Percentiles rank a stretch among this genome's conserved stretches.
These are phyloP conservation scores for Globisporangium solare DNA, from an alignment of 352 stramenopile species.

Conservation along the genomic window DNA sequence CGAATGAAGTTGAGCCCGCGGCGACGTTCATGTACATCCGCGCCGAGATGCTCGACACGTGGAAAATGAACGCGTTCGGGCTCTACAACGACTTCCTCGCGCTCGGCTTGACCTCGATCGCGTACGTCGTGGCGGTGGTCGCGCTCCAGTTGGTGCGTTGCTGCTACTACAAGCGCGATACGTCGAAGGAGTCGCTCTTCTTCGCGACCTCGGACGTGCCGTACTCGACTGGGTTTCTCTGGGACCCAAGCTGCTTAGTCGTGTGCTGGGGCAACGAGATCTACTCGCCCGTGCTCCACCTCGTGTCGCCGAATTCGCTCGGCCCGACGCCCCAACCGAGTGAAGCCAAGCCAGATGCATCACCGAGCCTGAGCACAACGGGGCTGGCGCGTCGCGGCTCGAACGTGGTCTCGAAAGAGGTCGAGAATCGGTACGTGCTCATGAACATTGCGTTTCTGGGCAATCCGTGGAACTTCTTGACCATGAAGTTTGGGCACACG, in stretches of 20 bases:
- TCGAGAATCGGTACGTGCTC: slow-evolving; percentile 34
- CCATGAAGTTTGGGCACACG: slow-evolving; percentile 42
- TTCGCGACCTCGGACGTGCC: slow-evolving; percentile 39
- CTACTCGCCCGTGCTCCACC: slow-evolving; percentile 23
- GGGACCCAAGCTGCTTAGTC: slow-evolving; percentile 48
- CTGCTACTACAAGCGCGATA: slow-evolving; percentile 15
- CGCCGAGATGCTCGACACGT: slow-evolving; percentile 44
- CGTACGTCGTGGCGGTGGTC: slow-evolving; percentile 30
- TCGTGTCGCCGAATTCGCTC: slow-evolving; percentile 12
- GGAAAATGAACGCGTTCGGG: slow-evolving; percentile 56
- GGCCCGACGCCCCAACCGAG: background rate
- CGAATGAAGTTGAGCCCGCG: slow-evolving; percentile 45
- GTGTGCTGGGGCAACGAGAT: slow-evolving; percentile 52
- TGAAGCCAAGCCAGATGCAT: background rate
- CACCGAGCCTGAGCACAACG: background rate
- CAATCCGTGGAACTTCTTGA: slow-evolving; percentile 47
- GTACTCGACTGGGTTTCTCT: slow-evolving; percentile 40
- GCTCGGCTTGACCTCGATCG: slow-evolving; percentile 32
- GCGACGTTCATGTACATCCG: slow-evolving; percentile 54
- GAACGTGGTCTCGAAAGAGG: slow-evolving; percentile 9
- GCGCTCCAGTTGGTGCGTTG: slow-evolving; percentile 17
- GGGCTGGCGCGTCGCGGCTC: slow-evolving; percentile 15
- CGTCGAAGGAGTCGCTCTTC: slow-evolving; percentile 36
- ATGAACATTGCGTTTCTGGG: slow-evolving; percentile 60
- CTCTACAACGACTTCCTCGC: slow-evolving; percentile 46